phyloP scores from a whole-genome alignment of 2,329 filamentous ascomycete species.

The Venturia asperata region DNA sequence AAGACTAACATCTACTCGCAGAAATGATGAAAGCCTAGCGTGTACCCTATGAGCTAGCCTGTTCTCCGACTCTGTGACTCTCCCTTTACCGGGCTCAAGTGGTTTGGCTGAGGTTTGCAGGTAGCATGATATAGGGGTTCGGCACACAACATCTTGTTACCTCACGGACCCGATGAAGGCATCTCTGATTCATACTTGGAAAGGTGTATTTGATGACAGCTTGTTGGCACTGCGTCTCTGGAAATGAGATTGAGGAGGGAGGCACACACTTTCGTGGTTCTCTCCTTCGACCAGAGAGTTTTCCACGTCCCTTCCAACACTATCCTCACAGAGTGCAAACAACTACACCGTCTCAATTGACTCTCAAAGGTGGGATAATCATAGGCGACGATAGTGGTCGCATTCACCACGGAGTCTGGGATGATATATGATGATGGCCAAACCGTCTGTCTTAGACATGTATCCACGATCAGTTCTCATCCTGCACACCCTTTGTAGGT shows the following conservation, averaged over 20 bases:
- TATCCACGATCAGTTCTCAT: background rate
- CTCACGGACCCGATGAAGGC: constrained; percentile 92
- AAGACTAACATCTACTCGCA: constrained; percentile 19
- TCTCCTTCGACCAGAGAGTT: background rate
- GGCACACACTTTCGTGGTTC: background rate
- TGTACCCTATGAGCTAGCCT: constrained; percentile 84
- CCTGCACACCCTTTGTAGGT: background rate
- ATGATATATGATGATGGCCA: too few relatives aligned
- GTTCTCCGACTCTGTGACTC: constrained; percentile 61
- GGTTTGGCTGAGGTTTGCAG: constrained; percentile 59
- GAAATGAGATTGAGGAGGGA: background rate
- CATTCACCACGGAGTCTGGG: too few relatives aligned
- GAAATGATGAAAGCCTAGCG: constrained; percentile 99
- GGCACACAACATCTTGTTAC: constrained; percentile 98
- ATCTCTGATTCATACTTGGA: constrained; percentile 77
- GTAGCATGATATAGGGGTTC: constrained; percentile 96
- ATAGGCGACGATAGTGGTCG: too few relatives aligned
- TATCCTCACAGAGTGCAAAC: background rate
- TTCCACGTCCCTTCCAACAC: background rate
- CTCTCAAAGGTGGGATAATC: too few relatives aligned
- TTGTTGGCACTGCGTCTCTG: background rate
- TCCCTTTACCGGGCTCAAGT: constrained; percentile 85
- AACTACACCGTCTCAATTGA: too few relatives aligned
- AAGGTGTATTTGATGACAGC: constrained; percentile 34
- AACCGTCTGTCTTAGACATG: background rate